Conservation (phyloP, 306 rosid species). For the Glycine soja region DNA sequence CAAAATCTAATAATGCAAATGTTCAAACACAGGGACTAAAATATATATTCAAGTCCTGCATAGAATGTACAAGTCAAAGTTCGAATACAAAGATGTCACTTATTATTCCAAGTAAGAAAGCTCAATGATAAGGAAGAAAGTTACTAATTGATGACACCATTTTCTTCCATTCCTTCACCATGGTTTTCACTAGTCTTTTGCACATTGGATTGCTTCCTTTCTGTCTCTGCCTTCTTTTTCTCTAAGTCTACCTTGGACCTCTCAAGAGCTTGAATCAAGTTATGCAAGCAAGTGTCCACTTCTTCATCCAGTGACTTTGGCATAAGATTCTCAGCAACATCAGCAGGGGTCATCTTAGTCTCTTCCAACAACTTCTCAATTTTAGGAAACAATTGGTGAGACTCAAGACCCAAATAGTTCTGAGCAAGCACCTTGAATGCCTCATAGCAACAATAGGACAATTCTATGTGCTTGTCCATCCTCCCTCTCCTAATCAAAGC, state of each 20-base stretch:
- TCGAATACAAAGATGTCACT: neutral
- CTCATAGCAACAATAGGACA: constrained; percentile 64
- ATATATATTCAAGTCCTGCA: neutral
- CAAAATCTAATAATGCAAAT: neutral
- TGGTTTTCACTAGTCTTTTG: neutral
- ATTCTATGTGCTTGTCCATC: constrained; percentile 76
- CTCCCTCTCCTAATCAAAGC: constrained; percentile 68
- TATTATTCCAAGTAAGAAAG: neutral
- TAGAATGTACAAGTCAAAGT: neutral
- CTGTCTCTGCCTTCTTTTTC: constrained; percentile 40
- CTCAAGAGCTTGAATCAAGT: constrained; percentile 62
- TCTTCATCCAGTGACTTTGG: constrained; percentile 58
- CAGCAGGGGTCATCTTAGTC: constrained; percentile 61
- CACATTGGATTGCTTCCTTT: neutral
- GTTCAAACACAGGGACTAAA: neutral
- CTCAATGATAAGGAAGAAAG: neutral
- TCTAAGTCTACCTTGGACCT: constrained; percentile 48
- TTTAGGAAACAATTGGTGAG: constrained; percentile 50
- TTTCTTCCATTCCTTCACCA: neutral
- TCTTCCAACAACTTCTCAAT: constrained; percentile 52
- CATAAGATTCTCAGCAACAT: constrained; percentile 76
- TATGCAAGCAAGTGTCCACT: constrained; percentile 47
- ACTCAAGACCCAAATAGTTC: constrained; percentile 65
- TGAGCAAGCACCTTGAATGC: constrained; percentile 68
- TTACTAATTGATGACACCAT: neutral